phyloP scores from a whole-genome alignment of 2,329 filamentous ascomycete species.

The Chalaropsis thielavioides region DNA sequence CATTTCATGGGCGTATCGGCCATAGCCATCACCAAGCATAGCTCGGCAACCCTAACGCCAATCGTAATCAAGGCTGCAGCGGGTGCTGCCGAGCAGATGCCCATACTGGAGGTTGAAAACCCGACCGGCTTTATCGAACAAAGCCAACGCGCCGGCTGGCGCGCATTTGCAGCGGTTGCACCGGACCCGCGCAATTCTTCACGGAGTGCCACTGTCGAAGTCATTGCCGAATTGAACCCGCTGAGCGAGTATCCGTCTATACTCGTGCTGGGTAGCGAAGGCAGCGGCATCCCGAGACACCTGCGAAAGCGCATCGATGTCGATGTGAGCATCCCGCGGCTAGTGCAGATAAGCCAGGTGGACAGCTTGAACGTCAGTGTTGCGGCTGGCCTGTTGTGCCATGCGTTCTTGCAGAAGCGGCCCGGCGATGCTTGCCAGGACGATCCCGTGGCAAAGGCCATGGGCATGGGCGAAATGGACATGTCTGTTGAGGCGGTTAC shows the following conservation, averaged over 20 bases:
- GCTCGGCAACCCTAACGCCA: conserved; percentile 59
- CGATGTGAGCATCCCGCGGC: conserved; percentile 49
- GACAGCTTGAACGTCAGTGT: conserved; percentile 93
- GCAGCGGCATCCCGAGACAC: conserved; percentile 51
- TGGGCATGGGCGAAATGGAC: not conserved
- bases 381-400: conserved; percentile 62
- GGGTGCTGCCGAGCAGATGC: conserved; percentile 70
- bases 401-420: conserved; percentile 36
- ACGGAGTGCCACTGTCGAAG: conserved; percentile 22
- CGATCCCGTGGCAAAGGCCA: not conserved
- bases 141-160: conserved; percentile 62
- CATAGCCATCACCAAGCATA: conserved; percentile 59
- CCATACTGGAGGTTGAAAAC: conserved; percentile 54
- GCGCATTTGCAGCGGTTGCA: conserved; percentile 61
- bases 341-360: conserved; percentile 40
- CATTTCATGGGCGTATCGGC: conserved; percentile 84
- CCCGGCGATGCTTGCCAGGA: not conserved
- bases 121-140: conserved; percentile 54
- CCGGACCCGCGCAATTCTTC: conserved; percentile 21
- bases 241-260: conserved; percentile 52
- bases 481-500: not conserved
- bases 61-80: conserved; percentile 76
- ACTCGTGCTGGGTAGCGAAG: conserved; percentile 72
- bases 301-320: conserved; percentile 53
- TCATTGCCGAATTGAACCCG: conserved; percentile 31